These are phyloP conservation scores for Phallus indusiatus DNA, from an alignment of 768 basidiomycete species.

Conservation along the genomic window DNA sequence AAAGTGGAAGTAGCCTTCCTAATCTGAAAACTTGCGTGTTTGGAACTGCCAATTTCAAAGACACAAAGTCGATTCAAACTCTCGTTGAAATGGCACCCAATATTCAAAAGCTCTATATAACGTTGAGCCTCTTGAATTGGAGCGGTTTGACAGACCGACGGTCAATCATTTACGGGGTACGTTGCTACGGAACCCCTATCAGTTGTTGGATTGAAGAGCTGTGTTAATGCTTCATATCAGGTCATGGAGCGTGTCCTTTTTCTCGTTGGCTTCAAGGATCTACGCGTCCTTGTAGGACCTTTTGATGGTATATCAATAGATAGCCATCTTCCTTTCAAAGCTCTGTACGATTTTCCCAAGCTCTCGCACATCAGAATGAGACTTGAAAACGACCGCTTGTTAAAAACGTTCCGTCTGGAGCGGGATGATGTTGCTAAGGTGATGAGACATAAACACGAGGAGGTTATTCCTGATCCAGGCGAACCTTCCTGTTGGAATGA, in stretches of 20 bases:
- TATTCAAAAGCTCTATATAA: neutral
- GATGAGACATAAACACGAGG: neutral
- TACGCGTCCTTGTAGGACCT: neutral
- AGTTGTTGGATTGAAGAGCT: too few relatives aligned
- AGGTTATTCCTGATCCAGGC: neutral
- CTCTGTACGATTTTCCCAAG: neutral
- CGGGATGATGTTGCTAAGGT: neutral
- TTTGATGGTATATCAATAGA: neutral
- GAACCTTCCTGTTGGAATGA: neutral
- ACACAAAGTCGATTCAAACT: neutral
- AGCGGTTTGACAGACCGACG: neutral
- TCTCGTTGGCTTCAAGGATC: neutral
- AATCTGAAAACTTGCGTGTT: neutral
- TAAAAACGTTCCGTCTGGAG: neutral
- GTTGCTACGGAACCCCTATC: too few relatives aligned
- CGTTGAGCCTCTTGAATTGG: too few relatives aligned
- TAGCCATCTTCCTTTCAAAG: neutral
- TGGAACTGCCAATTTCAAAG: neutral
- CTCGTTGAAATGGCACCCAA: neutral
- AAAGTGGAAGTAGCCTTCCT: neutral
- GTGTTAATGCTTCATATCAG: too few relatives aligned
- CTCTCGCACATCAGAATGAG: neutral
- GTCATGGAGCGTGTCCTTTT: too few relatives aligned
- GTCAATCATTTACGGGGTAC: too few relatives aligned
- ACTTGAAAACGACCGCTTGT: neutral